A percentile compares a stretch with the other conserved stretches of the same genome.
phyloP scores from a whole-genome alignment of 2,329 filamentous ascomycete species.

The Clathrospora elynae region DNA sequence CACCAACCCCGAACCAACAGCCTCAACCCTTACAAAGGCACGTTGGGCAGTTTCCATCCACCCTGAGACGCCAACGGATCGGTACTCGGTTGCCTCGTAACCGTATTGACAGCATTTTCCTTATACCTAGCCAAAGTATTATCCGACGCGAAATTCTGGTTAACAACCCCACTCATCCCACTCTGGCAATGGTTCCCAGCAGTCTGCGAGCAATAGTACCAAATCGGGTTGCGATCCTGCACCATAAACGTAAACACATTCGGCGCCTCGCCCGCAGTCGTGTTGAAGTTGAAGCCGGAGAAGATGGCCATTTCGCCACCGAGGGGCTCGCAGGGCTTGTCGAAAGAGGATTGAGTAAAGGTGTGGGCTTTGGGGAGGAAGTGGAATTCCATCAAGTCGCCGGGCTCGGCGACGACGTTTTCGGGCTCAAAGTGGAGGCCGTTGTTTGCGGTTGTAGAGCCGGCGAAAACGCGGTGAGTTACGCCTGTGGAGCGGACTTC shows the following conservation, averaged over 20 bases:
- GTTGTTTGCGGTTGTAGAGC: conserved; percentile 29
- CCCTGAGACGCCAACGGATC: conserved; percentile 24
- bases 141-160: conserved; percentile 49
- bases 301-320: conserved; percentile 59
- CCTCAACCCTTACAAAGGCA: conserved; percentile 32
- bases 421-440: conserved; percentile 44
- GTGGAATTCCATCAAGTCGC: conserved; percentile 54
- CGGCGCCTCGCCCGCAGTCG: conserved; percentile 24
- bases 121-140: conserved; percentile 41
- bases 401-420: conserved; percentile 39
- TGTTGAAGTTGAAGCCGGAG: conserved; percentile 66
- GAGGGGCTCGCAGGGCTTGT: conserved; percentile 69
- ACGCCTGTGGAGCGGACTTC: conserved; percentile 28
- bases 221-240: conserved; percentile 71
- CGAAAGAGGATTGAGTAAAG: conserved; percentile 74
- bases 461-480: conserved; percentile 37
- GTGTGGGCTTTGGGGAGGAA: conserved; percentile 70
- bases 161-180: conserved; percentile 76
- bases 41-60: conserved; percentile 32
- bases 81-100: conserved; percentile 28
- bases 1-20: too few relatives aligned
- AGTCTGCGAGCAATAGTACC: conserved; percentile 75
- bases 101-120: conserved; percentile 28
- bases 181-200: conserved; percentile 67
- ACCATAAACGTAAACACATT: conserved; percentile 69